Percentiles rank a stretch among this genome's conserved stretches.
Conservation (phyloP, 257 asterid genomes). For the Solanum chilense region DNA sequence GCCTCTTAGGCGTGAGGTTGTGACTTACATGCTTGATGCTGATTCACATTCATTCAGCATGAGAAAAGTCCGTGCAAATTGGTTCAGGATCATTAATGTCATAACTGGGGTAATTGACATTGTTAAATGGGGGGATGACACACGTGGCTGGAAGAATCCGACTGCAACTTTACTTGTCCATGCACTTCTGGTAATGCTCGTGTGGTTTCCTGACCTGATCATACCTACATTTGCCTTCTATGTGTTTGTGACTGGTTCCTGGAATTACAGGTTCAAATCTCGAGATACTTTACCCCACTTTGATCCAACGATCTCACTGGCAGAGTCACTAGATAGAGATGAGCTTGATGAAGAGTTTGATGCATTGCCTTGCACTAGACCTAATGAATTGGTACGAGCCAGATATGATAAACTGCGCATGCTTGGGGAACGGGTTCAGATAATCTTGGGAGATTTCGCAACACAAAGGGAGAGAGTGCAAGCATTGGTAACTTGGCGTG, state of each 20-base stretch:
- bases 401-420: constrained; percentile 60
- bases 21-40: constrained; percentile 60
- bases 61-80: constrained; percentile 68
- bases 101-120: constrained; percentile 53
- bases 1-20: constrained; percentile 67
- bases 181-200: constrained; percentile 52
- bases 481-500: constrained; percentile 78
- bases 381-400: constrained; percentile 44
- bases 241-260: constrained; percentile 59
- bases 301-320: constrained; percentile 53
- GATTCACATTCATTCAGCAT: constrained; percentile 66
- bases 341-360: constrained; percentile 86
- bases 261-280: constrained; percentile 67
- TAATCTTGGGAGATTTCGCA: constrained; percentile 60
- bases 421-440: constrained; percentile 75
- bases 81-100: constrained; percentile 64
- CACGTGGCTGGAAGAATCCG: constrained; percentile 77
- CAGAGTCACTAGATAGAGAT: constrained; percentile 49
- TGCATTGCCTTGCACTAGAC: constrained; percentile 42
- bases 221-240: constrained; percentile 68
- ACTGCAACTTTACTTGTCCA: constrained; percentile 67
- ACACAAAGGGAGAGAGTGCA: constrained; percentile 78
- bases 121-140: constrained; percentile 68
- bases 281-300: constrained; percentile 45
- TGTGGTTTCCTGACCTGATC: constrained; percentile 74